phyloP scores from a whole-genome alignment of 179 eudicot genomes.

The Beta macrorhiza region DNA sequence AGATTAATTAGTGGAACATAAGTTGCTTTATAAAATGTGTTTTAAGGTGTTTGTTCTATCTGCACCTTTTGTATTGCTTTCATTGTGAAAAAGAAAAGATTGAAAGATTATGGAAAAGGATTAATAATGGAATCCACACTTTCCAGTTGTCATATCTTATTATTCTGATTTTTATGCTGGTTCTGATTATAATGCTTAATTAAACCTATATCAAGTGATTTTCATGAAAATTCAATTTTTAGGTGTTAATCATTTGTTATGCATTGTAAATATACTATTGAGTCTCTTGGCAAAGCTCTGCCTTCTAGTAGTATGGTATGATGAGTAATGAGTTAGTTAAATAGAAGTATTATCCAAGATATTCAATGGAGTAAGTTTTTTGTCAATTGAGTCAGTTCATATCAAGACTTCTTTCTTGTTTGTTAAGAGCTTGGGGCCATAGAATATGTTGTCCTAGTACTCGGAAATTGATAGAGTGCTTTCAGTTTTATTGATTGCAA shows the following conservation, averaged over 20 bases:
- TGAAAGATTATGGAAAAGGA: slow-evolving; percentile 15
- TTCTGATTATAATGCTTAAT: too few relatives aligned
- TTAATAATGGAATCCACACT: slow-evolving; percentile 16
- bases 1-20: slow-evolving; percentile 15
- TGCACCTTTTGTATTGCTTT: slow-evolving; percentile 22
- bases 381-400: not conserved
- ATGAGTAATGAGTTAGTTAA: not conserved
- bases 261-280: not conserved
- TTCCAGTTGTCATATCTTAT: slow-evolving; percentile 27
- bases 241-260: slow-evolving; percentile 6
- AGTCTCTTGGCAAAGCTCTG: not conserved
- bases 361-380: slow-evolving; percentile 8
- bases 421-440: not conserved
- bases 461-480: not conserved
- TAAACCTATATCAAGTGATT: slow-evolving; percentile 3
- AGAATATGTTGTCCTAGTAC: not conserved
- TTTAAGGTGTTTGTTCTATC: slow-evolving; percentile 23
- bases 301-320: not conserved
- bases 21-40: slow-evolving; percentile 27
- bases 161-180: slow-evolving; percentile 18
- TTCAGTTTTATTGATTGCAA: not conserved
- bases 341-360: not conserved
- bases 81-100: not conserved
- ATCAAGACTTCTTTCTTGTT: not conserved
- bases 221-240: not conserved